These are phyloP conservation scores for Holtermannia corniformis DNA, from an alignment of 768 basidiomycete genomes.

Conservation along the genomic window DNA sequence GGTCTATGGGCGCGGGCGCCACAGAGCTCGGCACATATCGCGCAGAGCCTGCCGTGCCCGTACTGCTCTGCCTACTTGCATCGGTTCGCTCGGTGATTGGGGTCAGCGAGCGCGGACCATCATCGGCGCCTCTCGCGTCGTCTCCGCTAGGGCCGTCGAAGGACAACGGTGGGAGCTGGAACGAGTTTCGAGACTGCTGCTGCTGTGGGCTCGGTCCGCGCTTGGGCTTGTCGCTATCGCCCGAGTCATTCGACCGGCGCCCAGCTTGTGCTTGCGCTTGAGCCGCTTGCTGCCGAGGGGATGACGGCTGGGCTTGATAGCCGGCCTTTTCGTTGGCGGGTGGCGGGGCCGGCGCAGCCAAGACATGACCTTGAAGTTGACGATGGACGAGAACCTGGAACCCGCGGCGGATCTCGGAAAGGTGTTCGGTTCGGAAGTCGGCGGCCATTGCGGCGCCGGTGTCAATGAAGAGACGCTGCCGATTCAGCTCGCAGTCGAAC, in stretches of 20 bases:
- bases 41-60: conserved; percentile 11
- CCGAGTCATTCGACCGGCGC: neutral
- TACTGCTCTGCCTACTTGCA: conserved; percentile 30
- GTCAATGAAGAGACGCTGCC: conserved; percentile 74
- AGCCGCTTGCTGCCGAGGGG: neutral
- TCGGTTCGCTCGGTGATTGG: conserved; percentile 56
- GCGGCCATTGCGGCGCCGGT: conserved; percentile 60
- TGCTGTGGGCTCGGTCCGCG: neutral
- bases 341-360: neutral
- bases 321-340: conserved; percentile 1
- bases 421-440: conserved; percentile 23
- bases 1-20: neutral
- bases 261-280: neutral
- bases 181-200: conserved; percentile 9
- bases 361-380: neutral
- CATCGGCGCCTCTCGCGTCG: too few relatives aligned
- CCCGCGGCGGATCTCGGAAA: conserved; percentile 14
- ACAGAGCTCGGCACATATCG: neutral
- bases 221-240: neutral
- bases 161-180: conserved; percentile 34
- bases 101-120: conserved; percentile 45
- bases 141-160: conserved; percentile 19
- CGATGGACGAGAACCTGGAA: neutral
- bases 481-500: neutral
- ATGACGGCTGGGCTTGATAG: neutral